These are phyloP conservation scores for Malus sieversii DNA, from an alignment of 306 rosid genomes.

Conservation along the genomic window DNA sequence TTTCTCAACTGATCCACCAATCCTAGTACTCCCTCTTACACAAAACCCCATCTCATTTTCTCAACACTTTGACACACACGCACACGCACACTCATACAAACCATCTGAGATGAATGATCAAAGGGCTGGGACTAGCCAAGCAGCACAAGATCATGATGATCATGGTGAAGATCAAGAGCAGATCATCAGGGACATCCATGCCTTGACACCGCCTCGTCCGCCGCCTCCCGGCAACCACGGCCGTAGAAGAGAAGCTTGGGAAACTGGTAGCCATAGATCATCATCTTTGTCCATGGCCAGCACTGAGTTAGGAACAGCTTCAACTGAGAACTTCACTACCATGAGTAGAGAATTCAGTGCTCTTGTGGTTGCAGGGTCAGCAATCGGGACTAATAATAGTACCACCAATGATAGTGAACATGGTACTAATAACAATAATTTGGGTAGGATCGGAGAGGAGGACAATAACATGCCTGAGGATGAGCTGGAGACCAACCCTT, in stretches of 20 bases:
- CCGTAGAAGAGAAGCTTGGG: conserved; percentile 54
- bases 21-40: not conserved
- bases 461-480: conserved; percentile 23
- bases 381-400: conserved; percentile 22
- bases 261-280: conserved; percentile 48
- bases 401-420: not conserved
- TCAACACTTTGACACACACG: not conserved
- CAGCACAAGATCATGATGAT: conserved; percentile 24
- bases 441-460: conserved; percentile 83
- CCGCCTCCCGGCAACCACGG: conserved; percentile 20
- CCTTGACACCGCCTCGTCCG: conserved; percentile 57
- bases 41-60: not conserved
- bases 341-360: conserved; percentile 93
- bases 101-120: conserved; percentile 35
- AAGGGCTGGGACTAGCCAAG: conserved; percentile 21
- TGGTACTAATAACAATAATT: conserved; percentile 3
- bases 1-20: not conserved
- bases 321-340: conserved; percentile 63
- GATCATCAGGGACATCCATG: conserved; percentile 74
- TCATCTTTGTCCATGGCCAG: conserved; percentile 50
- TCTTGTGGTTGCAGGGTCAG: conserved; percentile 80
- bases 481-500: conserved; percentile 55
- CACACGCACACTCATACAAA: not conserved
- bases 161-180: conserved; percentile 28
- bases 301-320: conserved; percentile 30